Evolutionary conservation across 169 alveolate genomes (phyloP).

Genomic region (Besnoitia besnoiti): DNA sequence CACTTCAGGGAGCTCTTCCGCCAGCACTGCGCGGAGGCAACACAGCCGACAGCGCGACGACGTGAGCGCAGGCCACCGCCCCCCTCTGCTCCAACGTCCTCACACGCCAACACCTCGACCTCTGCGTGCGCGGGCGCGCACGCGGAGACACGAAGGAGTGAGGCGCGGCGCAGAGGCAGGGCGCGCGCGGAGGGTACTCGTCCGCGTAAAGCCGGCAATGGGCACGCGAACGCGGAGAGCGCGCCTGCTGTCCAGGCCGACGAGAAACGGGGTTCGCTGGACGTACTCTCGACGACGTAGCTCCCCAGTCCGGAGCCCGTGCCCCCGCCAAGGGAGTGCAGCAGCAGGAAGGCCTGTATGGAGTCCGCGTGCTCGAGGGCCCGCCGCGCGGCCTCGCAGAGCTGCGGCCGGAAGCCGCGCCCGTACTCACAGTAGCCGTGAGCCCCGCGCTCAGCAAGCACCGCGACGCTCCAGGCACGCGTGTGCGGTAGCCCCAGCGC

Average conservation of each 20-base stretch:
- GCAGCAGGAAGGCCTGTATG: constrained; percentile 93
- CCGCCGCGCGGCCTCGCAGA: constrained; percentile 78
- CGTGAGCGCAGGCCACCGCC: background rate
- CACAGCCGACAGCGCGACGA: background rate
- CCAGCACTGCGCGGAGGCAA: constrained; percentile 61
- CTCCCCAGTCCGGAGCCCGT: constrained; percentile 99
- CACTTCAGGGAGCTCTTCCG: constrained; percentile 61
- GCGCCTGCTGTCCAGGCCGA: background rate
- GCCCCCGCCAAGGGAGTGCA: constrained; percentile 99
- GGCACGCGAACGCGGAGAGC: background rate
- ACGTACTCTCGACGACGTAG: constrained; percentile 86
- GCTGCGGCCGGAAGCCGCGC: constrained; percentile 82
- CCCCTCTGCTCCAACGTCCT: too few species aligned
- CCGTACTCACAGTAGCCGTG: constrained; percentile 81
- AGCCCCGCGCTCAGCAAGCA: too few species aligned
- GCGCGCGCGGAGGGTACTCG: background rate
- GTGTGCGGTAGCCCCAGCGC: too few species aligned
- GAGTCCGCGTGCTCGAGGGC: constrained; percentile 88
- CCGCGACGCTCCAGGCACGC: too few species aligned
- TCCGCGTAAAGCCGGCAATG: background rate
- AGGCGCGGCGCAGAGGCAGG: background rate
- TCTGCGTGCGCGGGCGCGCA: too few species aligned
- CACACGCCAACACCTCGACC: too few species aligned
- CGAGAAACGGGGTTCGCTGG: background rate
- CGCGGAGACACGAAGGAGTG: background rate